Percentiles rank a stretch among this genome's conserved stretches.
phyloP scores from a whole-genome alignment of 2,329 filamentous ascomycete species.

The Epichloe glyceriae region DNA sequence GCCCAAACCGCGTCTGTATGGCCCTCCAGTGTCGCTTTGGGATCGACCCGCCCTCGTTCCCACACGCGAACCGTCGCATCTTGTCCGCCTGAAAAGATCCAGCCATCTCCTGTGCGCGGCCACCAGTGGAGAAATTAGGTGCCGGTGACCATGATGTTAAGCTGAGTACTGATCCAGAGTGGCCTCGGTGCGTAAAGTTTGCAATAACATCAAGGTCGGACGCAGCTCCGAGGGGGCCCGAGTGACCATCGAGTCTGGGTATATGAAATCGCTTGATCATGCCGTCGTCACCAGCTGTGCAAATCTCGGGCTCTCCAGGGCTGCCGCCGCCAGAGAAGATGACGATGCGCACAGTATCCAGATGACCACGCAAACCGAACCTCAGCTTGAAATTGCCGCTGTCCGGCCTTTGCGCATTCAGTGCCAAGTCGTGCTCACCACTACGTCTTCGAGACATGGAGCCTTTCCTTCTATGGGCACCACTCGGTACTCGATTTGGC shows the following conservation, averaged over 20 bases:
- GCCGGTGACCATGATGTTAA: conserved; percentile 78
- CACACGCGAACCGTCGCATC: conserved; percentile 88
- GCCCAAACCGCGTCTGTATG: conserved; percentile 96
- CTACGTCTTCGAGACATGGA: conserved; percentile 62
- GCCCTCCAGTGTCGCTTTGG: conserved; percentile 85
- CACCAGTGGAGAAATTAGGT: conserved; percentile 79
- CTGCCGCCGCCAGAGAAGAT: conserved; percentile 96
- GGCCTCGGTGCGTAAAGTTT: conserved; percentile 90
- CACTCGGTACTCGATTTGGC: conserved; percentile 53
- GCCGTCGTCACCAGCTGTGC: conserved; percentile 89
- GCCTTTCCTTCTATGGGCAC: conserved; percentile 61
- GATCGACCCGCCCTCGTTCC: conserved; percentile 88
- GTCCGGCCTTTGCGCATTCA: conserved; percentile 50
- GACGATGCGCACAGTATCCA: conserved; percentile 86
- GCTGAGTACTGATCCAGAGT: conserved; percentile 78
- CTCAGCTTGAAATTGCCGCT: conserved; percentile 77
- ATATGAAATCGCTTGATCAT: conserved; percentile 96
- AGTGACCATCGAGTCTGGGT: conserved; percentile 57
- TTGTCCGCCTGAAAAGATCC: conserved; percentile 96
- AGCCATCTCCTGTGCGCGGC: conserved; percentile 79
- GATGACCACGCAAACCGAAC: conserved; percentile 81
- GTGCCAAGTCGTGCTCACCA: conserved; percentile 49
- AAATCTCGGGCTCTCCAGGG: conserved; percentile 90
- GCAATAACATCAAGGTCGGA: conserved; percentile 84
- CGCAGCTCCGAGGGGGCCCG: conserved; percentile 33